A percentile compares a stretch with the other conserved stretches of the same genome.
phyloP scores from a whole-genome alignment of 805 yeast species.

The Nakazawaea holstii region DNA sequence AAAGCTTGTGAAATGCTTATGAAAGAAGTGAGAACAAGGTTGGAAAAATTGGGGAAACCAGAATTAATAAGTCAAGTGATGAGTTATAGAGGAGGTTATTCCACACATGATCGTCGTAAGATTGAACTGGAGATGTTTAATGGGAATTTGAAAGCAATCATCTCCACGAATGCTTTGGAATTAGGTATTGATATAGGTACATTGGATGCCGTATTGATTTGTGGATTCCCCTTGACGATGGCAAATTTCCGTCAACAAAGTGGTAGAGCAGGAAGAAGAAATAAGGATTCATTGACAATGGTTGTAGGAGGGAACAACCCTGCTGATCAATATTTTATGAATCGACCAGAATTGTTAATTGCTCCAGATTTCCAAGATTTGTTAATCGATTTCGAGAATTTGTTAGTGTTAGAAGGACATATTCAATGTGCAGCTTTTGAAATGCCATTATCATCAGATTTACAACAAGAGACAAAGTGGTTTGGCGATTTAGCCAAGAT shows the following conservation, averaged over 20 bases:
- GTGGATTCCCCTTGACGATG: conserved; percentile 88
- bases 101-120: conserved; percentile 76
- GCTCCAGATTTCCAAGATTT: conserved; percentile 52
- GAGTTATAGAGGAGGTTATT: conserved; percentile 95
- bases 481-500: conserved; percentile 39
- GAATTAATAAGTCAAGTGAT: conserved; percentile 60
- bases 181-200: conserved; percentile 94
- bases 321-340: conserved; percentile 78
- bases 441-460: conserved; percentile 45
- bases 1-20: conserved; percentile 81
- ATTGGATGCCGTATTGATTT: conserved; percentile 83
- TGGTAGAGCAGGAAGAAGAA: conserved; percentile 95
- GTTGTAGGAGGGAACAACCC: conserved; percentile 82
- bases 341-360: conserved; percentile 56
- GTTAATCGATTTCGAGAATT: conserved; percentile 55
- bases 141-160: conserved; percentile 78
- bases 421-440: conserved; percentile 94
- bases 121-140: conserved; percentile 89
- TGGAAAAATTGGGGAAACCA: conserved; percentile 37
- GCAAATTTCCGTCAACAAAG: conserved; percentile 91
- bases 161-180: conserved; percentile 94
- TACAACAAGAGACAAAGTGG: conserved; percentile 48
- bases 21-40: conserved; percentile 67
- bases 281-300: conserved; percentile 77
- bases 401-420: conserved; percentile 70